A percentile compares a stretch with the other conserved stretches of the same genome.
Conservation (phyloP, 2,329 filamentous ascomycete genomes). For the Microcyclosporella mali region DNA sequence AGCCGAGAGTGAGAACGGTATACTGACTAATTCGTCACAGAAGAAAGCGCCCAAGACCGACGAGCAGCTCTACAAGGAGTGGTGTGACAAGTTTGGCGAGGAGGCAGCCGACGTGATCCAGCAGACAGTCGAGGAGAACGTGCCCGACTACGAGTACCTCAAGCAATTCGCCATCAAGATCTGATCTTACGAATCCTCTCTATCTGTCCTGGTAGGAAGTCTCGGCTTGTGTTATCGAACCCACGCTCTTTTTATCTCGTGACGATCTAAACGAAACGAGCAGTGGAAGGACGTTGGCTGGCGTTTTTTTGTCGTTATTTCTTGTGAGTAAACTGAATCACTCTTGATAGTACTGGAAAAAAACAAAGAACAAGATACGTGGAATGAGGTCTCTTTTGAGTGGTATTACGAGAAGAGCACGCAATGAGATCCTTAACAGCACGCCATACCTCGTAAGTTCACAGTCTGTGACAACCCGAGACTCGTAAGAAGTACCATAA, state of each 20-base stretch:
- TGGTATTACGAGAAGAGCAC: background rate
- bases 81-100: constrained; percentile 67
- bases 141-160: constrained; percentile 72
- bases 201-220: background rate
- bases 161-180: constrained; percentile 65
- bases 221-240: background rate
- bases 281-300: background rate
- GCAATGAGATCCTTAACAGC: constrained; percentile 1
- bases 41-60: constrained; percentile 58
- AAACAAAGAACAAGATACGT: too few species aligned
- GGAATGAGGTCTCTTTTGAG: too few species aligned
- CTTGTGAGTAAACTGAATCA: too few species aligned
- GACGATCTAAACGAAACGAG: background rate
- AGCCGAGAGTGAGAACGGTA: background rate
- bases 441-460: constrained; percentile 2
- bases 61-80: constrained; percentile 64
- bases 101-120: constrained; percentile 65
- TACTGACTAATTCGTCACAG: constrained; percentile 25
- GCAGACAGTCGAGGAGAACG: constrained; percentile 63
- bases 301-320: background rate
- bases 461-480: background rate
- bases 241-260: background rate
- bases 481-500: too few species aligned
- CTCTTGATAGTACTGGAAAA: too few species aligned
- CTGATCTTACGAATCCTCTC: constrained; percentile 2